Conservation (phyloP, 306 rosid genomes). For the Medicago ruthenica region DNA sequence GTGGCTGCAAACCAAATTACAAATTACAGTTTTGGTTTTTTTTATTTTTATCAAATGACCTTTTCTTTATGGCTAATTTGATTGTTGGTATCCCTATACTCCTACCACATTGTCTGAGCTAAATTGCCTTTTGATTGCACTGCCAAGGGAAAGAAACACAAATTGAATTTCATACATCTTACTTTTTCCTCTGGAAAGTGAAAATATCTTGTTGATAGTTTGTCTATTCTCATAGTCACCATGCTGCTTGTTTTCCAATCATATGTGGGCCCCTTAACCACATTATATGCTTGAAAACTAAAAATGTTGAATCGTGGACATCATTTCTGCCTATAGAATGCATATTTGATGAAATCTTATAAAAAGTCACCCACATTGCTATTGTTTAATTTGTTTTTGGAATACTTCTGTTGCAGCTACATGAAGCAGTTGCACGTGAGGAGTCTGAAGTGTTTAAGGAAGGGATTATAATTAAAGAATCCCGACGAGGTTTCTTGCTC, state of each 20-base stretch:
- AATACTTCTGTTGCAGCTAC: constrained; percentile 57
- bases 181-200: neutral
- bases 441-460: constrained; percentile 76
- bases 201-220: neutral
- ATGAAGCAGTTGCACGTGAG: constrained; percentile 90
- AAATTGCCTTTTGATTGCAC: constrained; percentile 9
- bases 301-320: neutral
- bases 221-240: neutral
- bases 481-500: constrained; percentile 79
- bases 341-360: constrained; percentile 19
- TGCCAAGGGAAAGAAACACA: neutral
- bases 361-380: constrained; percentile 18
- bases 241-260: constrained; percentile 16
- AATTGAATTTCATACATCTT: neutral
- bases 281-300: constrained; percentile 32
- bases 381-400: constrained; percentile 28
- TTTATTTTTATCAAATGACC: neutral
- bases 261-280: constrained; percentile 1
- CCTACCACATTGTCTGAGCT: neutral
- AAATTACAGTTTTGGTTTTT: constrained; percentile 9
- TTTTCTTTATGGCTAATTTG: neutral
- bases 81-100: neutral
- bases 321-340: constrained; percentile 12
- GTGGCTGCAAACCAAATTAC: constrained; percentile 17
- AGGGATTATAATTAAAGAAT: constrained; percentile 76